Percentiles rank a stretch among this genome's conserved stretches.
Evolutionary conservation across 2,329 filamentous ascomycete species (phyloP).

Genomic region (Trichoderma polysporum): DNA sequence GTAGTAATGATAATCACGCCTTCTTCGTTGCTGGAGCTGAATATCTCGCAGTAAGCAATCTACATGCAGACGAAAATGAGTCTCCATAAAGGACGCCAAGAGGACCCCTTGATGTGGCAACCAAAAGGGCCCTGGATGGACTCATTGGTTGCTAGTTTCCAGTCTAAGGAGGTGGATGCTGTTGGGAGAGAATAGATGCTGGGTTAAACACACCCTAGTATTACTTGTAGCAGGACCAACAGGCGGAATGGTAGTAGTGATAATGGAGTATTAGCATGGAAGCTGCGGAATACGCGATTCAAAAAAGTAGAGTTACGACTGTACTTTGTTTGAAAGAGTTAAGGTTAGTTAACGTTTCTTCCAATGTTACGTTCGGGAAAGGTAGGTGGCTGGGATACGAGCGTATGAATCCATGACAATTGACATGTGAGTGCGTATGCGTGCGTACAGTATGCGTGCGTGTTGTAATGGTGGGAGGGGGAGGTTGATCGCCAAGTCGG

Average conservation of each 20-base stretch:
- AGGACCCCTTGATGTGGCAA: not conserved
- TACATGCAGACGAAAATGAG: not conserved
- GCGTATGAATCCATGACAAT: not conserved
- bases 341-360: constrained; percentile 4
- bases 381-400: not conserved
- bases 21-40: not conserved
- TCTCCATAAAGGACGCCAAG: not conserved
- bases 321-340: not conserved
- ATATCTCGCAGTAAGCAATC: not conserved
- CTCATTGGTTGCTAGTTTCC: not conserved
- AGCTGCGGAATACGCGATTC: not conserved
- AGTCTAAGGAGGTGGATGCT: not conserved
- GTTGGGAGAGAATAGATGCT: not conserved
- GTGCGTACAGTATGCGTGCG: not conserved
- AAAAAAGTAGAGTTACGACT: not conserved
- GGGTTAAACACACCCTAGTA: not conserved
- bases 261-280: not conserved
- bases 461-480: not conserved
- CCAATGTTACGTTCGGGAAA: not conserved
- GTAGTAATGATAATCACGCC: not conserved
- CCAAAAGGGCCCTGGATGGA: not conserved
- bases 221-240: not conserved
- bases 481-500: constrained; percentile 9
- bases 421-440: not conserved
- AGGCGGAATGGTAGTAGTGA: not conserved